Evolutionary conservation across 1,284 basidiomycete species (phyloP).

Genomic region (Leccinum variabile): DNA sequence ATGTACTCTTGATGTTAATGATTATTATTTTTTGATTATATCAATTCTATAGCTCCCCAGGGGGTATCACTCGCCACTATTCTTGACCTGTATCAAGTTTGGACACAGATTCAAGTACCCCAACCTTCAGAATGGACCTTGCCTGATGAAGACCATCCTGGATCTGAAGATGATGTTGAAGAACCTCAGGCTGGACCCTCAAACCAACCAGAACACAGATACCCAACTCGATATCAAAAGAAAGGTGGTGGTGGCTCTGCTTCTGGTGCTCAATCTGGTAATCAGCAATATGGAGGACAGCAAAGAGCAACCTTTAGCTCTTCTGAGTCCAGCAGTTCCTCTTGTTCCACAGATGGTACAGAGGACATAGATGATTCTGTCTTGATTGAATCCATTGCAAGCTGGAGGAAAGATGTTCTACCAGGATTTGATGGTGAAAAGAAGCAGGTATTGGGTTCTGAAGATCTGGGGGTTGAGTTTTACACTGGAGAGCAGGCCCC

Average conservation of each 20-base stretch:
- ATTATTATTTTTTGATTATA: neutral
- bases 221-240: too few relatives aligned
- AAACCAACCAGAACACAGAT: too few relatives aligned
- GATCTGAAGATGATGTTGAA: too few relatives aligned
- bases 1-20: neutral
- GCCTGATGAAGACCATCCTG: too few relatives aligned
- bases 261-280: too few relatives aligned
- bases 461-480: neutral
- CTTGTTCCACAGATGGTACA: neutral
- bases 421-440: neutral
- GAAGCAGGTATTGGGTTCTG: neutral
- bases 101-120: too few relatives aligned
- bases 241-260: too few relatives aligned
- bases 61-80: neutral
- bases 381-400: neutral
- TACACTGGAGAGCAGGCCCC: neutral
- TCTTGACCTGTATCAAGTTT: neutral
- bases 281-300: too few relatives aligned
- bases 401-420: neutral
- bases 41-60: neutral
- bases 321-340: neutral
- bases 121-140: too few relatives aligned
- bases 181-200: too few relatives aligned
- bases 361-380: neutral
- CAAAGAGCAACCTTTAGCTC: neutral